Evolutionary conservation across 805 yeast genomes (phyloP), one percentile per base, ranked within the genome.

Genomic region (Candida andamanensis): DNA sequence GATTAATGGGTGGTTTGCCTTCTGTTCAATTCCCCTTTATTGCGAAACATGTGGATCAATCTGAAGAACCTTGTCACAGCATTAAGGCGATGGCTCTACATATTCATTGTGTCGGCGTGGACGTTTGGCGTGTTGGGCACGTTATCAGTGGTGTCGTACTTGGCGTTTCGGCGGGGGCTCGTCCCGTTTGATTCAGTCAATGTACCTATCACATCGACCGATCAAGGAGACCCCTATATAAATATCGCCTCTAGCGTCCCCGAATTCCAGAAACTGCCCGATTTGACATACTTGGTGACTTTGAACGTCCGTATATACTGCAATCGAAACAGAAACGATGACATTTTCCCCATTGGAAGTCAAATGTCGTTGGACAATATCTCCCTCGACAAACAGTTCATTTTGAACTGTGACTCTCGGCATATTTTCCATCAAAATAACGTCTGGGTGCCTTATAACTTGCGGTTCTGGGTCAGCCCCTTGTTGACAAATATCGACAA

Each of bases 401-500:
- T 48, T 4, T 32, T 54, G 27, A 46, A 55, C 30, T 63, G 71
- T 41, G 63, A 58, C 35, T 41, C 59, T 15, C 40, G 57, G 7
- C 41, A 36, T 29, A 40, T 60, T 15, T 56, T 58, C 42, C 47
- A 47, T 17, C 37, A 34, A 11, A 56, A 58, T 33, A 65, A 65
- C 41, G 25, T 36, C 39, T 33, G 54, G 18, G 41, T 65, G 8
- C 70, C 71, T 0, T 63, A 54, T 42, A 54, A 57, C 35, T 46
- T 60, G 26, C 47, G 60, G 30, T 51, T 49, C 36, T 63, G 65
- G 64, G 49, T 52, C 4, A 59, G 67, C 1, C 71, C 71, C 0
- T 24, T 50, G 1, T 24, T 58, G 4, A 35, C 46, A 4, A 37
- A 37, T 27, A 38, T 46, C 27, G 33, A 46, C 25, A 44, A 41